Percentiles rank a stretch among this genome's conserved stretches.
Evolutionary conservation across 768 basidiomycete genomes (phyloP).

Genomic region (Boletus vinaceobasis): DNA sequence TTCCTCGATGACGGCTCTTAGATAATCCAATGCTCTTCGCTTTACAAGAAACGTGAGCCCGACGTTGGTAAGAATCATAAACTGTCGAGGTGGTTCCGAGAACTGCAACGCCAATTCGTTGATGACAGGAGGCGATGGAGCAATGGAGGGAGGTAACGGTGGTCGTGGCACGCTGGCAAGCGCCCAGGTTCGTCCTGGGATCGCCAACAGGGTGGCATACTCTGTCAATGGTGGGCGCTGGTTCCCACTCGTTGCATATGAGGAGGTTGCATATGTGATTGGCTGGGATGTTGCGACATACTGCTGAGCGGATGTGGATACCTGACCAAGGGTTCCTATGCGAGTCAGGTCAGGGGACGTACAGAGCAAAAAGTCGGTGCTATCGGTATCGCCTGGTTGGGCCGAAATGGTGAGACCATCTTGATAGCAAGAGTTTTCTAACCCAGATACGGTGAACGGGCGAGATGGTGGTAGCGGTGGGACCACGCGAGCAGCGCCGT

Average conservation of each 20-base stretch:
- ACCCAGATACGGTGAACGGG: slow-evolving; percentile 53
- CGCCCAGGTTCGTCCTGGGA: slow-evolving; percentile 83
- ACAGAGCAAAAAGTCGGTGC: slow-evolving; percentile 72
- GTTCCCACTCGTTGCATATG: slow-evolving; percentile 39
- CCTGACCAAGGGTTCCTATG: slow-evolving; percentile 66
- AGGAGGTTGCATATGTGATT: slow-evolving; percentile 37
- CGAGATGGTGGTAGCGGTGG: slow-evolving; percentile 46
- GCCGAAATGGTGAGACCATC: slow-evolving; percentile 66
- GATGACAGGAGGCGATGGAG: slow-evolving; percentile 51
- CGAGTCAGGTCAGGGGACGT: slow-evolving; percentile 72
- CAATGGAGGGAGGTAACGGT: slow-evolving; percentile 32
- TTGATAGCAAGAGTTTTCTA: slow-evolving; percentile 63
- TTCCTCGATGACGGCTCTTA: slow-evolving; percentile 79
- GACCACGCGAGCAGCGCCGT: slow-evolving; percentile 42
- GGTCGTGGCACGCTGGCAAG: slow-evolving; percentile 56
- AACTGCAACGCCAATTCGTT: slow-evolving; percentile 86
- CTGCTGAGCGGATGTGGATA: slow-evolving; percentile 43
- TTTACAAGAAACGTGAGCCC: slow-evolving; percentile 80
- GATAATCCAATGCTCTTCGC: slow-evolving; percentile 79
- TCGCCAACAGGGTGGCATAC: slow-evolving; percentile 69
- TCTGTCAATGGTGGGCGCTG: slow-evolving; percentile 70
- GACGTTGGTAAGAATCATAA: slow-evolving; percentile 84
- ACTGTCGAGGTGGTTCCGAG: slow-evolving; percentile 69
- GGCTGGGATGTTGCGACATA: slow-evolving; percentile 33
- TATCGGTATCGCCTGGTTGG: slow-evolving; percentile 73